phyloP scores from a whole-genome alignment of 345 rosid genomes.

The Raphanus sativus region DNA sequence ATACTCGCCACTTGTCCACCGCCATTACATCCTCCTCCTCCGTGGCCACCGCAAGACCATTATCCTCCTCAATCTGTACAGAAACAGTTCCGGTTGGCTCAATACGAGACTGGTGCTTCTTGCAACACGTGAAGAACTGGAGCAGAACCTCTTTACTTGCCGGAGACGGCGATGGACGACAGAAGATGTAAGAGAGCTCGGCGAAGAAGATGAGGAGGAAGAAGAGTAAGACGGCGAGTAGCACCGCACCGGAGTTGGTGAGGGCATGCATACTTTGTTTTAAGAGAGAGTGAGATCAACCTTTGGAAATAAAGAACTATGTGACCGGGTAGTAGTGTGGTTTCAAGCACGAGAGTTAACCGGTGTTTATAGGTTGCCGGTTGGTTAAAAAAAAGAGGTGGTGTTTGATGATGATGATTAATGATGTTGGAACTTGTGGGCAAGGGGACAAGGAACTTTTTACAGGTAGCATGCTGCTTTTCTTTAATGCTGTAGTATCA shows the following conservation, averaged over 20 bases:
- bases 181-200: constrained; percentile 35
- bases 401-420: constrained; percentile 40
- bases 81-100: constrained; percentile 30
- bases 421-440: constrained; percentile 39
- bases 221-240: constrained; percentile 37
- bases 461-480: constrained; percentile 32
- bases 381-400: constrained; percentile 2
- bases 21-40: neutral
- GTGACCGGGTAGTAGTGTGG: constrained; percentile 8
- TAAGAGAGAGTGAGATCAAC: neutral
- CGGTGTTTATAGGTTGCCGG: constrained; percentile 24
- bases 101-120: constrained; percentile 31
- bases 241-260: constrained; percentile 34
- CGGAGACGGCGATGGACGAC: constrained; percentile 27
- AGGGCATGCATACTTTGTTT: constrained; percentile 31
- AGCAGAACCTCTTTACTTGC: constrained; percentile 30
- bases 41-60: neutral
- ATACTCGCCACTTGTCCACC: constrained; percentile 32
- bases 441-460: constrained; percentile 34
- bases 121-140: constrained; percentile 32
- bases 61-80: constrained; percentile 11
- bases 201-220: constrained; percentile 30
- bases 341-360: constrained; percentile 24
- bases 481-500: constrained; percentile 15
- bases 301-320: neutral